Evolutionary conservation across 164 flowering plant genomes (phyloP), one percentile per base, ranked within the genome.

Genomic region (Warburgia ugandensis): DNA sequence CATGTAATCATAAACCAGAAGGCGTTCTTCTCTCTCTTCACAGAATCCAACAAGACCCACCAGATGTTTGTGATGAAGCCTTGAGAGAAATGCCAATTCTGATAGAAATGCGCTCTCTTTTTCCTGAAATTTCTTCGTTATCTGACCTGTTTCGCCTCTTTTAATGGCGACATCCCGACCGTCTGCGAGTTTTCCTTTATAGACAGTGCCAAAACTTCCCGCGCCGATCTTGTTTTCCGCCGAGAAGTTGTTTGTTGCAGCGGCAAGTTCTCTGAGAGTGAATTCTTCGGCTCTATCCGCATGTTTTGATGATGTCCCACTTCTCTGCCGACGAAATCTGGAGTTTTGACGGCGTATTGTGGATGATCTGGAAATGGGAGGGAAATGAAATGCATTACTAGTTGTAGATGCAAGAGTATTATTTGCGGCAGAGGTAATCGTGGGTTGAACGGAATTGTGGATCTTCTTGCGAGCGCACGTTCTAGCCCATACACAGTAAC

Each of bases 141-240:
- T 69, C 0, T 65, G 30, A 11, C 74, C 63, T 0, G 77, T 71
- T 33, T 92, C 99, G 2, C 97, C 83, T 21, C 99, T 70, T 50
- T 94, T 94, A 29, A 94, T 86, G 0, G 99, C 99, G 0, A 89
- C 99, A 31, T 94, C 94, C 0, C 84, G 77, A 1, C 99, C 99
- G 36, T 78, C 80, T 0, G 41, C 19, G 3, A 80, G 68, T 58
- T 77, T 80, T 3, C 86, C 86, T 23, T 41, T 70, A 69, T 88
- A 92, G 23, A 92, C 99, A 2, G 80, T 74, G 5, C 99, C 99
- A 50, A 86, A 94, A 61, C 97, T 94, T 0, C 97, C 99, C 1
- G 87, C 70, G 5, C 99, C 97, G 39, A 94, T 71, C 70, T 78
- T 84, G 80, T 86, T 86, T 62, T 77, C 87, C 22, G 55, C 27